These are phyloP conservation scores for Microcera coccophila DNA, from an alignment of 2,329 filamentous ascomycete genomes.

Conservation along the genomic window DNA sequence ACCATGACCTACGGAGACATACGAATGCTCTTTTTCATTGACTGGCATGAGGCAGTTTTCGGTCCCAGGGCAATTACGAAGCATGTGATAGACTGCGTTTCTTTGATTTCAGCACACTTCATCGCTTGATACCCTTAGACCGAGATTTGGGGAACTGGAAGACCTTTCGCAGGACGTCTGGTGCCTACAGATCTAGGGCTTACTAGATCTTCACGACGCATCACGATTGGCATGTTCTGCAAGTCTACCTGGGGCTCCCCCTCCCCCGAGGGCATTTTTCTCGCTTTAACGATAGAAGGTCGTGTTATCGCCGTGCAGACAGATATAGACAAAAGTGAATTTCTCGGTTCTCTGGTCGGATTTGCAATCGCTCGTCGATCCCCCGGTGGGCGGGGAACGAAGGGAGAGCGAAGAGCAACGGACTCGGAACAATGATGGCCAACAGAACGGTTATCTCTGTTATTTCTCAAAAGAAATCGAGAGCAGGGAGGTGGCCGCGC, in stretches of 20 bases:
- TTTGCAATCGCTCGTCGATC: constrained; percentile 33
- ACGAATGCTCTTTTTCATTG: constrained; percentile 31
- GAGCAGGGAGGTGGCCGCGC: constrained; percentile 37
- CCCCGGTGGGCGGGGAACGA: constrained; percentile 28
- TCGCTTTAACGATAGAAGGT: constrained; percentile 42
- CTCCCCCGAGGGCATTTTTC: constrained; percentile 37
- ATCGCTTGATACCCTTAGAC: constrained; percentile 46
- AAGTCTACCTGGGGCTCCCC: constrained; percentile 35
- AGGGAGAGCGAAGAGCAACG: constrained; percentile 33
- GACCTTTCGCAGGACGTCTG: constrained; percentile 37
- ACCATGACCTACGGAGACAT: constrained; percentile 38
- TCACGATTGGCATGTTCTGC: constrained; percentile 37
- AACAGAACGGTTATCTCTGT: constrained; percentile 34
- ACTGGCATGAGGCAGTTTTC: constrained; percentile 34
- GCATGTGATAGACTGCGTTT: constrained; percentile 44
- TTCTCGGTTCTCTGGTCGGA: constrained; percentile 55
- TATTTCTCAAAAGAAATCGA: constrained; percentile 28
- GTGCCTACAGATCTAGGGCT: constrained; percentile 34
- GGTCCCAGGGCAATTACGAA: constrained; percentile 40
- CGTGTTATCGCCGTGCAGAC: constrained; percentile 44
- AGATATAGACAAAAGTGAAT: constrained; percentile 64
- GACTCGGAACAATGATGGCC: constrained; percentile 31
- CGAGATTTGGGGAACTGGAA: constrained; percentile 38
- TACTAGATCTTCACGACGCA: constrained; percentile 34
- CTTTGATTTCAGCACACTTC: constrained; percentile 41